Conservation (phyloP, 495 filamentous ascomycete species). For the Hyaloscypha finlandica region DNA sequence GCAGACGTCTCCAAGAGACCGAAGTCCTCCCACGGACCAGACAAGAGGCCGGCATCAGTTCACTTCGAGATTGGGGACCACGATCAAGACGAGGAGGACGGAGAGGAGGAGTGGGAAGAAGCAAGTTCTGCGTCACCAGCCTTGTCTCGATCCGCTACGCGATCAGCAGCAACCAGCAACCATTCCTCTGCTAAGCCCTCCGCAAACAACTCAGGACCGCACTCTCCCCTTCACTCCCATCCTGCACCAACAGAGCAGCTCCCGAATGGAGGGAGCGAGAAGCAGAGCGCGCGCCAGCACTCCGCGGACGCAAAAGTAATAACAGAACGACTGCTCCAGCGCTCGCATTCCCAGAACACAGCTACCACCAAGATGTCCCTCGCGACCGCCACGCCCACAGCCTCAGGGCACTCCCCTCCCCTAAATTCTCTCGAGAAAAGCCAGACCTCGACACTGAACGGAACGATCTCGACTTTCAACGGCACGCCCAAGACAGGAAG, state of each 20-base stretch:
- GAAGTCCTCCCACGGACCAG: conserved; percentile 44
- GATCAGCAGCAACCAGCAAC: conserved; percentile 31
- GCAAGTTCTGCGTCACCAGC: conserved; percentile 55
- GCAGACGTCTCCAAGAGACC: conserved; percentile 41
- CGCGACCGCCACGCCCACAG: conserved; percentile 46
- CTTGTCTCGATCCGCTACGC: conserved; percentile 50
- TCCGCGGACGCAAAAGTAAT: conserved; percentile 42
- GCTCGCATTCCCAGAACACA: conserved; percentile 51
- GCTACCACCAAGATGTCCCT: conserved; percentile 63
- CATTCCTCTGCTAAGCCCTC: conserved; percentile 33
- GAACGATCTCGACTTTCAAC: conserved; percentile 17
- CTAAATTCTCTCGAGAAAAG: conserved; percentile 30
- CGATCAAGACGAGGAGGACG: conserved; percentile 46
- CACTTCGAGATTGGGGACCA: conserved; percentile 37
- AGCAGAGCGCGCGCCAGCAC: conserved; percentile 17
- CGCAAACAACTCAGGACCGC: conserved; percentile 31
- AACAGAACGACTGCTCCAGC: conserved; percentile 60
- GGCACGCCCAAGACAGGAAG: conserved; percentile 45
- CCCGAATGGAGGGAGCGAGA: conserved; percentile 28
- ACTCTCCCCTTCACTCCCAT: conserved; percentile 32
- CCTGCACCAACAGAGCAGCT: conserved; percentile 18
- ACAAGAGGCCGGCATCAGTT: conserved; percentile 46
- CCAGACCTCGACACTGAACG: conserved; percentile 23
- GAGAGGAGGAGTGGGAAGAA: conserved; percentile 50
- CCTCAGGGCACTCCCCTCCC: conserved; percentile 38